A percentile compares a stretch with the other conserved stretches of the same genome.
Conservation (phyloP, 352 stramenopile species). For the Phytophthora ramorum region DNA sequence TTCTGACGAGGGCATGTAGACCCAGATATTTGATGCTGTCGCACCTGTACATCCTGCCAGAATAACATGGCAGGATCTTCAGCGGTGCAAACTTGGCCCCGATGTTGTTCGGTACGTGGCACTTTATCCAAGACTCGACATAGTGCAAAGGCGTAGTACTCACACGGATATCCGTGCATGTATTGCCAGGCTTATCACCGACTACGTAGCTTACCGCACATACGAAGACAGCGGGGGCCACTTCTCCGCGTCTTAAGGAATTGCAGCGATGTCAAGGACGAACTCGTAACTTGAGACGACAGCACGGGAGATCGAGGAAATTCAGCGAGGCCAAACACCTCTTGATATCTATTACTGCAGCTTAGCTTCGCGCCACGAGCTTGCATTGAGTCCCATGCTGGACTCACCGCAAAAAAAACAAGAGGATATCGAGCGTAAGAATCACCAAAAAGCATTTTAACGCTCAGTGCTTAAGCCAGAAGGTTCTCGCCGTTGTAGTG, state of each 20-base stretch:
- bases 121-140: no score
- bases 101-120: slow-evolving; percentile 44
- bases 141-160: background rate
- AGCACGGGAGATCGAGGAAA: background rate
- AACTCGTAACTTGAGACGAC: background rate
- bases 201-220: slow-evolving; percentile 60
- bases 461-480: slow-evolving; percentile 42
- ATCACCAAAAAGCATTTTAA: slow-evolving; percentile 18
- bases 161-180: background rate
- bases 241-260: slow-evolving; percentile 31
- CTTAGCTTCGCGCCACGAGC: slow-evolving; percentile 15
- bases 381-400: slow-evolving; percentile 17
- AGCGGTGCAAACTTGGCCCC: slow-evolving; percentile 57
- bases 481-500: slow-evolving; percentile 88
- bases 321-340: slow-evolving; percentile 24
- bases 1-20: slow-evolving; percentile 34
- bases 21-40: slow-evolving; percentile 70
- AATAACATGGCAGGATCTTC: slow-evolving; percentile 70
- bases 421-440: slow-evolving; percentile 21
- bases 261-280: no score
- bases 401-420: slow-evolving; percentile 22
- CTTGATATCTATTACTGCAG: slow-evolving; percentile 42
- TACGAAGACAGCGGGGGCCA: slow-evolving; percentile 62
- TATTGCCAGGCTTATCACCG: slow-evolving; percentile 49
- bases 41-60: slow-evolving; percentile 42